Evolutionary conservation across 2,329 filamentous ascomycete species (phyloP), one percentile per base, ranked within the genome.

Genomic region (Thelonectria blattea): DNA sequence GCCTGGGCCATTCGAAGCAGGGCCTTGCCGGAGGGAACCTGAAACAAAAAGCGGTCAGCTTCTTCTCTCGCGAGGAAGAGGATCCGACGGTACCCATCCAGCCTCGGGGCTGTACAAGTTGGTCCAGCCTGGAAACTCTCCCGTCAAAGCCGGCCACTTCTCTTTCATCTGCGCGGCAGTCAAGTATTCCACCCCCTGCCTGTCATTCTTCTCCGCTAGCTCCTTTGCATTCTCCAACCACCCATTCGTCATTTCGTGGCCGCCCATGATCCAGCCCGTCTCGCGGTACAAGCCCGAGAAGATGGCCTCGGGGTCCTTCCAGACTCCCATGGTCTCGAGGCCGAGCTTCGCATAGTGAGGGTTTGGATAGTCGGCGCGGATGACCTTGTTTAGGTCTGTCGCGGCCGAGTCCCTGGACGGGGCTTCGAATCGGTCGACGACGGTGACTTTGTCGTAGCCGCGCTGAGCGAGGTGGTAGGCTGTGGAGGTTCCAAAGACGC

Each of bases 401-500:
- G 66, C 68, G 2, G 71, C 71, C 11, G 71, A 67, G 32, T 71
- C 69, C 41, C 64, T 65, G 15, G 67, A 65, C 1, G 69, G 63
- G 1, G 67, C 64, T 27, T 65, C 61, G 49, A 65, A 71, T 17
- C 71, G 66, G 55, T 73, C 71, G 12, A 73, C 42, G 37, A 73
- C 64, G 12, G 65, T 72, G 9, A 73, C 63, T 6, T 30, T 32
- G 18, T 63, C 60, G 51, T 61, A 68, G 18, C 64, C 64, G 10
- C 64, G 53, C n/a, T 60, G 58, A 8, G 67, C 60, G 8, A 72
- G 63, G 50, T 72, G 67, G 52, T 65, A 71, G 6, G 69, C 74
- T 6, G 74, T 75, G 4, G 72, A 71, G 2, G 73, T 70, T 6
- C 75, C 75, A 9, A 75, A 74, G 46, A 68, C 66, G 15, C 72